These are phyloP conservation scores for Wickerhamomyces bisporus DNA, from an alignment of 805 yeast genomes.

Conservation along the genomic window DNA sequence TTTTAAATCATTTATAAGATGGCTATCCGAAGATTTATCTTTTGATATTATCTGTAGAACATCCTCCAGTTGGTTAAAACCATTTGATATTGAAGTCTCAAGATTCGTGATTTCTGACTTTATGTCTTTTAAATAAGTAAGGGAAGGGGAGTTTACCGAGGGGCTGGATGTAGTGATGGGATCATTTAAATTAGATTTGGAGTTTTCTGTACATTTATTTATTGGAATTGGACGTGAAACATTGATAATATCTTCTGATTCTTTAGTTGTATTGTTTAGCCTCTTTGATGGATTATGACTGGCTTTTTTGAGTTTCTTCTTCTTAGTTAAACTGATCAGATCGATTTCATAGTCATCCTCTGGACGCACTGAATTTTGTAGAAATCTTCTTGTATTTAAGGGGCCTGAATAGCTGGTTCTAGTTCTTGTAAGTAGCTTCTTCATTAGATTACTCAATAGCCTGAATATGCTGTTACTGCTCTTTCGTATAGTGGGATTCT, in stretches of 20 bases:
- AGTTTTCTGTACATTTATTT: neutral
- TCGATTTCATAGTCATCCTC: conserved; percentile 12
- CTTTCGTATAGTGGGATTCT: no score
- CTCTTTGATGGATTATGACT: neutral
- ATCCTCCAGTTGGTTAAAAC: conserved; percentile 6
- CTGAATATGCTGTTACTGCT: no score
- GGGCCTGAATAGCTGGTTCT: no score
- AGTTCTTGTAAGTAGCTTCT: no score
- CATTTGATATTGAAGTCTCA: conserved; percentile 5
- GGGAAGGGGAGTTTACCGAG: neutral
- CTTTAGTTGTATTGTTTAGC: neutral
- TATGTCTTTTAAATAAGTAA: neutral
- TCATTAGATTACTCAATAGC: no score
- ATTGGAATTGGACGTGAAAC: neutral
- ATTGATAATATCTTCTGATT: neutral
- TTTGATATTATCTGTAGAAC: conserved; percentile 8
- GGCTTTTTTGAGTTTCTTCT: conserved; percentile 6
- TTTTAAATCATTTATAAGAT: conserved; percentile 4
- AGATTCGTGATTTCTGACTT: conserved; percentile 1
- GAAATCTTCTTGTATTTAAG: neutral
- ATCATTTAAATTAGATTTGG: neutral
- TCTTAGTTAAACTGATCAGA: conserved; percentile 8
- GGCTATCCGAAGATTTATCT: conserved; percentile 2
- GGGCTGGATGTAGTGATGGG: neutral
- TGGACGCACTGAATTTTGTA: no score